Evolutionary conservation across 1,284 basidiomycete species (phyloP), one percentile per base, ranked within the genome.

Genomic region (Albatrellus sp.): DNA sequence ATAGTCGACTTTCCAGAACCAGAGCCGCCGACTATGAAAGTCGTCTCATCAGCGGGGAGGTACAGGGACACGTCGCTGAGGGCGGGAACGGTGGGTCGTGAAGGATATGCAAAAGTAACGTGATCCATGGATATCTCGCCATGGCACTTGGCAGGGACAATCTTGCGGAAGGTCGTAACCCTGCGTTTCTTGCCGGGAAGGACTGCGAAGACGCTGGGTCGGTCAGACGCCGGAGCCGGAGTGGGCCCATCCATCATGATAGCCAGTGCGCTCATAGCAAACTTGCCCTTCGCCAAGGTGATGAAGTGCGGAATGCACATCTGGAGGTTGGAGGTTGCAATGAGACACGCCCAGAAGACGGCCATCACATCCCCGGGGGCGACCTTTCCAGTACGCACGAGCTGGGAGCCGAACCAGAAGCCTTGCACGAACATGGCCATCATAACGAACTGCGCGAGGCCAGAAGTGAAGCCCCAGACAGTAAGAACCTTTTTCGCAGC

Each of bases 371-470:
- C 74, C 3, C 88, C 89, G 0, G 85, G 69, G 1, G 66, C 67
- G 43, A 79, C 70, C 47, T 72, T 76, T 4, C 85, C 85, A 14
- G 80, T 70, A 19, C 78, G 67, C 11, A 98, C 90, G 43, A 97
- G 74, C 57, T 86, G 82, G 2, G 85, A 76, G 11, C 94, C 96
- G 60, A 86, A 98, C 89, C 92, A 97, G 64, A 98, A 98, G 1
- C 88, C 92, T 56, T 92, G 86, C 9, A 98, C 90, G 64, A 98
- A 98, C 78, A 96, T 97, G 31, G 77, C 73, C 69, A 94, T 83
- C 50, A 84, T 76, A 41, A 87, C 68, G 58, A 90, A 86, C 56
- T 92, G 87, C 9, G 73, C 75, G 4, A 80, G 49, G 20, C 79
- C 85, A 2, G 74, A 67, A 7, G 82, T 80, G 33, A 80, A 35